Conservation (phyloP, 1,284 basidiomycete species). For the Apiotrichum veenhuisii region DNA sequence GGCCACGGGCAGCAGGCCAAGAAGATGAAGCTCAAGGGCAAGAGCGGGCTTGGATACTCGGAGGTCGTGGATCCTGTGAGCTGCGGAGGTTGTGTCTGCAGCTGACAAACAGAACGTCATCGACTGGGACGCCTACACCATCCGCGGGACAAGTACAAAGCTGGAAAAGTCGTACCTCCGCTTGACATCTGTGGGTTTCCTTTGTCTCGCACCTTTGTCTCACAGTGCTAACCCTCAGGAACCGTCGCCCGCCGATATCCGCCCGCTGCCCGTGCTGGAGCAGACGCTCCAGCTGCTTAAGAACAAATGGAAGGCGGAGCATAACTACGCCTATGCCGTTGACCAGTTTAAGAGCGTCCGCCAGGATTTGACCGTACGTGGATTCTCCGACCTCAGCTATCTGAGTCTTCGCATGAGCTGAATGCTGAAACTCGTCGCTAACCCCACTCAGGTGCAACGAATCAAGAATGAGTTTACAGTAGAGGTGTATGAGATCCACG, state of each 20-base stretch:
- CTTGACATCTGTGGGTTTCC: conserved; percentile 78
- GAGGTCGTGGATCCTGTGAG: conserved; percentile 51
- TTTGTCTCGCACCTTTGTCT: too few relatives aligned
- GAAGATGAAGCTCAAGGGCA: conserved; percentile 42
- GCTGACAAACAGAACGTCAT: conserved; percentile 70
- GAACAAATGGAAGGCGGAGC: conserved; percentile 78
- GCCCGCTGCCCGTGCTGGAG: conserved; percentile 79
- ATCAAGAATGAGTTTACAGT: conserved; percentile 99
- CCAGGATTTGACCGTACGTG: conserved; percentile 90
- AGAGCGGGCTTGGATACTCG: conserved; percentile 33
- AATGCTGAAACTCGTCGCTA: too few relatives aligned
- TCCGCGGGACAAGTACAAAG: conserved; percentile 83
- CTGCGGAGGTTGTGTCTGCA: background rate
- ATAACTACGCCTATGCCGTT: conserved; percentile 83
- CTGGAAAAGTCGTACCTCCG: conserved; percentile 95
- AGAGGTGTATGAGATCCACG: conserved; percentile 96
- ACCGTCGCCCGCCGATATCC: conserved; percentile 89
- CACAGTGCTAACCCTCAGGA: conserved; percentile 59
- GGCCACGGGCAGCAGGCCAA: conserved; percentile 20
- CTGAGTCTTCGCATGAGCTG: background rate
- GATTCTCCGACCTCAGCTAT: too few relatives aligned
- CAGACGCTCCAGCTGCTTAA: conserved; percentile 85
- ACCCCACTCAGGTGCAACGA: conserved; percentile 80
- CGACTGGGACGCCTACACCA: conserved; percentile 93
- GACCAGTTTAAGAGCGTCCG: conserved; percentile 97